Conservation (phyloP, 2,329 filamentous ascomycete species). For the Aulographum hederae region DNA sequence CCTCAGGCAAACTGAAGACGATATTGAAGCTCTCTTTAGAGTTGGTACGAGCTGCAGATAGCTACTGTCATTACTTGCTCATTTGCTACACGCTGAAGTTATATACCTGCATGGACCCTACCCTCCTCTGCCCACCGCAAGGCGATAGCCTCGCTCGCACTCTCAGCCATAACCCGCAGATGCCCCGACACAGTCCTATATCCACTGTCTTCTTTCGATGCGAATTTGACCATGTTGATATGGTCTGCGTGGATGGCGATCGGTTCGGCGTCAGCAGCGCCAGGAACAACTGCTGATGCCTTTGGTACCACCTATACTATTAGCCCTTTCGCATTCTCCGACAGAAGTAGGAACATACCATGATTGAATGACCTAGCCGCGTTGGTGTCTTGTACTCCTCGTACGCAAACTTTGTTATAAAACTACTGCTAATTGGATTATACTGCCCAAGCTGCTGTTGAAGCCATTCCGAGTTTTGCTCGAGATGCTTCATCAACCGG, state of each 20-base stretch:
- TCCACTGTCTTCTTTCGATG: slow-evolving; percentile 8
- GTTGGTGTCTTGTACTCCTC: slow-evolving; percentile 14
- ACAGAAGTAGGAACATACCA: slow-evolving; percentile 8
- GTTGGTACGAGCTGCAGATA: slow-evolving; percentile 4
- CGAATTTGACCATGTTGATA: slow-evolving; percentile 16
- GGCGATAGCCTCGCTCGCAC: slow-evolving; percentile 5
- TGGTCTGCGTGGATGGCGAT: slow-evolving; percentile 17
- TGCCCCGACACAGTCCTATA: slow-evolving; percentile 10
- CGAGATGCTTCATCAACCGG: slow-evolving; percentile 13
- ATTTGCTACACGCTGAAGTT: slow-evolving; percentile 3
- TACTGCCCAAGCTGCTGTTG: slow-evolving; percentile 18
- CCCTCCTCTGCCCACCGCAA: slow-evolving; percentile 6
- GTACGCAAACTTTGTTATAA: slow-evolving; percentile 17
- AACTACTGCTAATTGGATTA: slow-evolving; percentile 15
- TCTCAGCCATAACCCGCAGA: slow-evolving; percentile 8
- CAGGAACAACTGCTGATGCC: slow-evolving; percentile 18
- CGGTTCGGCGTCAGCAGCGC: slow-evolving; percentile 13
- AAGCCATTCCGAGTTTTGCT: slow-evolving; percentile 18
- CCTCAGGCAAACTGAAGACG: slow-evolving; percentile 4
- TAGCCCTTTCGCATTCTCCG: slow-evolving; percentile 3
- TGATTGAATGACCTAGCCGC: slow-evolving; percentile 10
- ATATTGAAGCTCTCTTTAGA: slow-evolving; percentile 5
- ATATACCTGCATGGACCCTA: slow-evolving; percentile 8
- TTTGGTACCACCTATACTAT: slow-evolving; percentile 14
- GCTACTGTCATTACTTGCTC: slow-evolving; percentile 3